Evolutionary conservation across 257 asterid species (phyloP).

Genomic region (Leptodermis oblonga): DNA sequence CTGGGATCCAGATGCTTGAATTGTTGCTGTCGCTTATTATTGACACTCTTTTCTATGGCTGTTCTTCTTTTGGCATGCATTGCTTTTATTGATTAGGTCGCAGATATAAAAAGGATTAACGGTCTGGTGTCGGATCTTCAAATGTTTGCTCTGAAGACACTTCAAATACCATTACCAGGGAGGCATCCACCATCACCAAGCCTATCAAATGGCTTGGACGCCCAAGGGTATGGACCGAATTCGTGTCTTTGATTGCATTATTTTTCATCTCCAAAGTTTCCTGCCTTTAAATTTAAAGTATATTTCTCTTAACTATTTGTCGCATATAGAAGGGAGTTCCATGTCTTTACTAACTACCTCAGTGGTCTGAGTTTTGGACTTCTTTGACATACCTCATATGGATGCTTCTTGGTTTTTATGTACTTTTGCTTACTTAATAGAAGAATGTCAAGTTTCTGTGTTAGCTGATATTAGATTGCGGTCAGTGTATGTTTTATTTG

Average conservation of each 20-base stretch:
- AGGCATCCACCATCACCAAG: constrained; percentile 81
- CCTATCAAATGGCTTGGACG: constrained; percentile 40
- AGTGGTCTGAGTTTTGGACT: not conserved
- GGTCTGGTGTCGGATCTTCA: constrained; percentile 86
- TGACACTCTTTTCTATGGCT: not conserved
- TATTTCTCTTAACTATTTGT: not conserved
- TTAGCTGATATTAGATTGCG: not conserved
- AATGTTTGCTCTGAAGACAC: constrained; percentile 87
- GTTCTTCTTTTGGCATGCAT: not conserved
- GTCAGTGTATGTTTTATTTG: not conserved
- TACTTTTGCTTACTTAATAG: too few relatives aligned
- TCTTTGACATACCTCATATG: not conserved
- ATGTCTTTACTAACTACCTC: not conserved
- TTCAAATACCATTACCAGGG: constrained; percentile 82
- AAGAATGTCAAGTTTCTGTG: too few relatives aligned
- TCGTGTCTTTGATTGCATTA: not conserved
- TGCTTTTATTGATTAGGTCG: constrained; percentile 51
- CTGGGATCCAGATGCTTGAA: not conserved
- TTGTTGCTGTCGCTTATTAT: not conserved
- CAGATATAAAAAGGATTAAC: constrained; percentile 75
- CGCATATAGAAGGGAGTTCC: not conserved
- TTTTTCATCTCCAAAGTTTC: not conserved
- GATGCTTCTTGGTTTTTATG: not conserved
- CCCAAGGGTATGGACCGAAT: constrained; percentile 36
- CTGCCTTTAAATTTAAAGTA: not conserved